Evolutionary conservation across 1,284 basidiomycete species (phyloP), one percentile per base, ranked within the genome.

Genomic region (Singerocomus inundabilis): DNA sequence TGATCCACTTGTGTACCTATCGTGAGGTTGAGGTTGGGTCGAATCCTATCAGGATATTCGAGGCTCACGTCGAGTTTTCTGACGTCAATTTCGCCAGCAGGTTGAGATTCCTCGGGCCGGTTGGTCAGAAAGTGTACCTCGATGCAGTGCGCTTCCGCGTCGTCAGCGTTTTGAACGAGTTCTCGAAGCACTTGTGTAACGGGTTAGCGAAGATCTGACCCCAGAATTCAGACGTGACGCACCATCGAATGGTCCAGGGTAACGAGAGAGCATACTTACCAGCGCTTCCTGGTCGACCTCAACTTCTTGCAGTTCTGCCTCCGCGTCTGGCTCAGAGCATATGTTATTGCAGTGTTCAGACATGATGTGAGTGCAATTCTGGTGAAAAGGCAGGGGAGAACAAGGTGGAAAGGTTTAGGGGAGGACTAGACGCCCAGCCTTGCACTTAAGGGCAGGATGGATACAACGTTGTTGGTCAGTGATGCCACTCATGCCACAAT

Each of bases 91-190:
- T 37, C 11, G 26, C 15, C n/a, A 25, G 25, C 9, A n/a, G 12
- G 25, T 28, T 24, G 40, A 28, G 21, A 42, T 69, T 10, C 62
- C 66, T 29, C 77, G 72, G 9, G 81, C 7, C 62, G 66, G 59
- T 80, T 69, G 0, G 88, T 88, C 62, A 86, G 81, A 57, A 93
- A 94, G 54, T 80, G 81, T 49, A 95, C 85, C 66, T 93, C 85
- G 3, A 91, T 87, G 29, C 78, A 73, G 45, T 76, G 80, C 6
- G 93, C 88, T 32, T 84, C 84, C 0, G 92, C 94, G 72, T 98
- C 96, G 66, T 98, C 95, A 12, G 94, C 94, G 66, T 99, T 99
- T 73, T 98, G 78, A 4, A 98, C 72, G 15, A 98, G 79, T 68
- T 98, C 95, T 40, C 95, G 82, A 62, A 94, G 93, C 34, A 95